phyloP scores from a whole-genome alignment of 2,329 filamentous ascomycete genomes.

The Neofusicoccum sp. region DNA sequence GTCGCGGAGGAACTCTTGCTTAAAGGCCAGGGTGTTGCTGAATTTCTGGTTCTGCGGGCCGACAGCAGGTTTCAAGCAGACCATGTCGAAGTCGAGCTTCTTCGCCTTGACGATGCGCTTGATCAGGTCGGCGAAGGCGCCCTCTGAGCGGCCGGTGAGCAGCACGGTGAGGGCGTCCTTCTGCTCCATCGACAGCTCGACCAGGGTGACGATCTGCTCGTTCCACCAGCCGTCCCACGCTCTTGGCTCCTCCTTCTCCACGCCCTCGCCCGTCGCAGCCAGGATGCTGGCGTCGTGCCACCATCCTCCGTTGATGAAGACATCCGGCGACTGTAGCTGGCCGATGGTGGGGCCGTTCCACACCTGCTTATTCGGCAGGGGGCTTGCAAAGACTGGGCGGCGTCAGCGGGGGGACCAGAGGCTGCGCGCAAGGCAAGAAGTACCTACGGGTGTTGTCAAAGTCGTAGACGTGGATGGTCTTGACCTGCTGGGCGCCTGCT shows the following conservation, averaged over 20 bases:
- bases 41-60: slow-evolving; percentile 81
- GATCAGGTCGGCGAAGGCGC: slow-evolving; percentile 75
- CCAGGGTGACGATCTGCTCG: slow-evolving; percentile 79
- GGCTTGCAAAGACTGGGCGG: slow-evolving; percentile 80
- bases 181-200: slow-evolving; percentile 78
- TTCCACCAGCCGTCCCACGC: slow-evolving; percentile 98
- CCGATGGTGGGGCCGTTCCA: slow-evolving; percentile 83
- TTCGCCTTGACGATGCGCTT: slow-evolving; percentile 79
- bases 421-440: slow-evolving; percentile 12
- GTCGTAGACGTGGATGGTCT: slow-evolving; percentile 88
- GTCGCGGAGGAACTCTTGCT: slow-evolving; percentile 79
- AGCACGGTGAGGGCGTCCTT: slow-evolving; percentile 83
- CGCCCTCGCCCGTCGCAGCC: slow-evolving; percentile 79
- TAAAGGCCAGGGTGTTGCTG: slow-evolving; percentile 84
- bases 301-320: slow-evolving; percentile 86
- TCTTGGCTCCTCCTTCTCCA: slow-evolving; percentile 77
- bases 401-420: background rate
- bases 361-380: slow-evolving; percentile 82
- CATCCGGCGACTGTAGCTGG: slow-evolving; percentile 72
- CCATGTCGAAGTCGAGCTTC: slow-evolving; percentile 82
- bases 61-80: slow-evolving; percentile 82
- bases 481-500: slow-evolving; percentile 67
- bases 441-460: slow-evolving; percentile 90
- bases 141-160: slow-evolving; percentile 82
- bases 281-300: slow-evolving; percentile 94